These are phyloP conservation scores for Rhynchospora breviuscula DNA, from an alignment of 176 grass and related monocot genomes.

Conservation along the genomic window DNA sequence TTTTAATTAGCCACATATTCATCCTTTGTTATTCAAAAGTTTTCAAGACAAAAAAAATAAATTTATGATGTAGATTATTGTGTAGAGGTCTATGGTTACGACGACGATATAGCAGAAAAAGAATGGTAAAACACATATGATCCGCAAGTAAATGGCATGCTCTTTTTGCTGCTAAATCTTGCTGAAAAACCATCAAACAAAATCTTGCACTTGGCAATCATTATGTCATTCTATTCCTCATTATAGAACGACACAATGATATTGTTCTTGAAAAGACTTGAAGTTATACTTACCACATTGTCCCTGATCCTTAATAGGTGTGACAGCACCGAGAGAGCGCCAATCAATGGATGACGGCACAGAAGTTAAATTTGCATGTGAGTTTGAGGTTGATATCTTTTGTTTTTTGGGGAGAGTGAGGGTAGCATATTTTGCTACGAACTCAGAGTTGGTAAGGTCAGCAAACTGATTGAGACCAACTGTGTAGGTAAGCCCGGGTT, in stretches of 20 bases:
- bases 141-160: too few species aligned
- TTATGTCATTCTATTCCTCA: background rate
- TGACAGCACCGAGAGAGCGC: slow-evolving; percentile 3
- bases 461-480: slow-evolving; percentile 3
- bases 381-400: background rate
- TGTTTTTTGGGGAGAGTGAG: background rate
- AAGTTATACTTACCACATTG: background rate
- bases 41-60: too few species aligned
- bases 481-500: background rate
- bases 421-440: background rate
- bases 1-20: background rate
- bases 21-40: background rate
- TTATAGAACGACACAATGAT: background rate
- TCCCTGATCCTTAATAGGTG: slow-evolving; percentile 15
- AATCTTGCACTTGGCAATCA: background rate
- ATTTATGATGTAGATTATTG: too few species aligned
- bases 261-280: background rate
- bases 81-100: too few species aligned
- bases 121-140: background rate
- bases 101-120: background rate
- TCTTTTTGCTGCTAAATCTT: background rate
- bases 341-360: background rate
- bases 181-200: background rate
- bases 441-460: slow-evolving; percentile 1
- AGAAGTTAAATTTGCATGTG: background rate